Conservation (phyloP, 2,329 filamentous ascomycete genomes). For the Diplocarpon mali region DNA sequence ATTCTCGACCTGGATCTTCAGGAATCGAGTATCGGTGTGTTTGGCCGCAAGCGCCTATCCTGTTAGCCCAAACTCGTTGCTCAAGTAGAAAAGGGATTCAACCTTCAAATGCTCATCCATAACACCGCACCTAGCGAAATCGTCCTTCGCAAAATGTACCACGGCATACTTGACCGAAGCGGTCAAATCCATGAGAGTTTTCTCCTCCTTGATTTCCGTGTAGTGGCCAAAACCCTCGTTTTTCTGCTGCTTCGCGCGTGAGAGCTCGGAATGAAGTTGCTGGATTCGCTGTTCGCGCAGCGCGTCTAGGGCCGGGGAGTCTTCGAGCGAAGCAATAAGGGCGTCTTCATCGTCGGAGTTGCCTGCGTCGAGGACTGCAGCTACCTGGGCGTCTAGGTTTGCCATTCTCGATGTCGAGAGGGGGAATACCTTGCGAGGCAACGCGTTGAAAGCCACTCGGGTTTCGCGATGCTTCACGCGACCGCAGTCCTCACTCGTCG, state of each 20-base stretch:
- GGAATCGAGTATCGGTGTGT: constrained; percentile 46
- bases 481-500: too few species aligned
- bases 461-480: too few species aligned
- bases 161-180: constrained; percentile 30
- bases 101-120: constrained; percentile 32
- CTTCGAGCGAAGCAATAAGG: constrained; percentile 43
- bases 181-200: constrained; percentile 39
- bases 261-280: constrained; percentile 44
- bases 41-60: constrained; percentile 37
- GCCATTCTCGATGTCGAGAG: constrained; percentile 27
- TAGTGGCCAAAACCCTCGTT: constrained; percentile 41
- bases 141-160: constrained; percentile 32
- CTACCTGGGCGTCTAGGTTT: constrained; percentile 38
- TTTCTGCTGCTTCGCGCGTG: constrained; percentile 39
- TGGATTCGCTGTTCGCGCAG: constrained; percentile 46
- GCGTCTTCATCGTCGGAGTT: constrained; percentile 43
- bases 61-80: background rate
- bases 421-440: background rate
- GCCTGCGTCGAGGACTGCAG: constrained; percentile 34
- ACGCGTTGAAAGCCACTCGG: background rate
- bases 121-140: constrained; percentile 32
- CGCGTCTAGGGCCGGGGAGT: constrained; percentile 39
- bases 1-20: constrained; percentile 48
- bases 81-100: background rate
- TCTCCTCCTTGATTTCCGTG: constrained; percentile 46